Percentiles rank a stretch among this genome's conserved stretches.
These are phyloP conservation scores for Auricularia cornea DNA, from an alignment of 768 basidiomycete genomes.

Conservation along the genomic window DNA sequence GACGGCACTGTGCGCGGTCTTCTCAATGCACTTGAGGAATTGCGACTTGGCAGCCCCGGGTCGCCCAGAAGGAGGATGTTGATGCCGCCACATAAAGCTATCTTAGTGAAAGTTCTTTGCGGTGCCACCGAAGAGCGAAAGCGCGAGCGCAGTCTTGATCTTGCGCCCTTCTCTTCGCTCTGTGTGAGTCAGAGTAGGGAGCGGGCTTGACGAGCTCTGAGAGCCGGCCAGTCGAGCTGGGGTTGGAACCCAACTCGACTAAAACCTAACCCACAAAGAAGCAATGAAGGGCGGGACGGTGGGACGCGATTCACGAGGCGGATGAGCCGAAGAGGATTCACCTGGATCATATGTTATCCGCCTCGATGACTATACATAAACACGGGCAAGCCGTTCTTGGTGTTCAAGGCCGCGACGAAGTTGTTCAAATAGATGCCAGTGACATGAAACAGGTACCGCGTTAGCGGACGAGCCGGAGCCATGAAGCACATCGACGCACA, in stretches of 20 bases:
- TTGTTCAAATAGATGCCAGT: conserved; percentile 98
- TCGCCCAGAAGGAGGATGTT: conserved; percentile 96
- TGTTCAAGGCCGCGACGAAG: conserved; percentile 95
- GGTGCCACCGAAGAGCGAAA: conserved; percentile 91
- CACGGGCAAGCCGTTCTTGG: conserved; percentile 98
- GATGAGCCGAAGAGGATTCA: too few species aligned
- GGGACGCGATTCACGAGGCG: too few species aligned
- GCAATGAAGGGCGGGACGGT: too few species aligned
- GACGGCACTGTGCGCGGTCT: conserved; percentile 95
- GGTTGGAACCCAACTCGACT: too few species aligned
- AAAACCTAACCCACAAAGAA: too few species aligned
- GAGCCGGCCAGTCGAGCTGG: too few species aligned
- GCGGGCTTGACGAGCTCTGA: too few species aligned
- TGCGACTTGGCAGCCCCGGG: conserved; percentile 99
- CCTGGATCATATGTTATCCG: conserved; percentile 97
- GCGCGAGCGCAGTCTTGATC: conserved; percentile 94
- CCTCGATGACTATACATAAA: conserved; percentile 98
- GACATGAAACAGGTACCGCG: too few species aligned
- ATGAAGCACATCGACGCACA: conserved; percentile 32
- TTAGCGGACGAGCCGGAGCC: neutral
- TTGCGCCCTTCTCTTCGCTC: conserved; percentile 99
- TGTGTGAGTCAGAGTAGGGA: too few species aligned
- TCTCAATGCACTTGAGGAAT: conserved; percentile 97
- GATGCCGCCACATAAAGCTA: conserved; percentile 94
- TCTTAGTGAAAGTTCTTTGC: conserved; percentile 94